A percentile compares a stretch with the other conserved stretches of the same genome.
Conservation (phyloP, 371 early-diverging fungal species). For the Mucor ambiguus region DNA sequence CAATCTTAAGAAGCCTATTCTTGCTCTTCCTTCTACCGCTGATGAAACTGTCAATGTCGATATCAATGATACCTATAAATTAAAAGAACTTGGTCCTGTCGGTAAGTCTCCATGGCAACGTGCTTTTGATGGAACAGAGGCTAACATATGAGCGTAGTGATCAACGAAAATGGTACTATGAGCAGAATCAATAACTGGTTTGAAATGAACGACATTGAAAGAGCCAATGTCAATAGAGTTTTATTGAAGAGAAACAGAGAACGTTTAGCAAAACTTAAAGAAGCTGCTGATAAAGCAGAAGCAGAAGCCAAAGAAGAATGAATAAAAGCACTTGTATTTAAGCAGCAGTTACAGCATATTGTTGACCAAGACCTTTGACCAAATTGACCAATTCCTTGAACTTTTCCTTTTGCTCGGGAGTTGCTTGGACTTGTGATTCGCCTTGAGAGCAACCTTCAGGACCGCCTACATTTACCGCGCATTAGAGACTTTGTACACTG, state of each 20-base stretch:
- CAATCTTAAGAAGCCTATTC: slow-evolving; percentile 31
- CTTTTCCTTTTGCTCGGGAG: slow-evolving; percentile 38
- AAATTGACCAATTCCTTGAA: slow-evolving; percentile 37
- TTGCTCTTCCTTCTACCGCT: slow-evolving; percentile 57
- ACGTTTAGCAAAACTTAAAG: slow-evolving; percentile 51
- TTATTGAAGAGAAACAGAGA: slow-evolving; percentile 66
- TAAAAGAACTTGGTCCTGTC: slow-evolving; percentile 58
- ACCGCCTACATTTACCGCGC: slow-evolving; percentile 32
- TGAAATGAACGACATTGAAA: slow-evolving; percentile 71
- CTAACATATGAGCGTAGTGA: slow-evolving; percentile 33
- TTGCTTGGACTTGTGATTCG: slow-evolving; percentile 32
- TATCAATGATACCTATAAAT: slow-evolving; percentile 53
- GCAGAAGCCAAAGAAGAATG: not conserved
- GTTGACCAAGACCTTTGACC: slow-evolving; percentile 27
- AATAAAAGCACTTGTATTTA: not conserved
- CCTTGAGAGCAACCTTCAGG: slow-evolving; percentile 42
- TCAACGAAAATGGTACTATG: slow-evolving; percentile 71
- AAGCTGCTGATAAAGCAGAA: slow-evolving; percentile 21
- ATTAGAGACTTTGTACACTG: not conserved
- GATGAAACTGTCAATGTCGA: slow-evolving; percentile 46
- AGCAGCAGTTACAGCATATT: slow-evolving; percentile 28
- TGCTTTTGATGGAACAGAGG: not conserved
- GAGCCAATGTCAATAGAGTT: slow-evolving; percentile 63
- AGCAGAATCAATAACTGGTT: slow-evolving; percentile 77
- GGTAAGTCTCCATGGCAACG: slow-evolving; percentile 33